A percentile compares a stretch with the other conserved stretches of the same genome.
phyloP scores from a whole-genome alignment of 2,329 filamentous ascomycete species.

The Ascochyta rabiei region DNA sequence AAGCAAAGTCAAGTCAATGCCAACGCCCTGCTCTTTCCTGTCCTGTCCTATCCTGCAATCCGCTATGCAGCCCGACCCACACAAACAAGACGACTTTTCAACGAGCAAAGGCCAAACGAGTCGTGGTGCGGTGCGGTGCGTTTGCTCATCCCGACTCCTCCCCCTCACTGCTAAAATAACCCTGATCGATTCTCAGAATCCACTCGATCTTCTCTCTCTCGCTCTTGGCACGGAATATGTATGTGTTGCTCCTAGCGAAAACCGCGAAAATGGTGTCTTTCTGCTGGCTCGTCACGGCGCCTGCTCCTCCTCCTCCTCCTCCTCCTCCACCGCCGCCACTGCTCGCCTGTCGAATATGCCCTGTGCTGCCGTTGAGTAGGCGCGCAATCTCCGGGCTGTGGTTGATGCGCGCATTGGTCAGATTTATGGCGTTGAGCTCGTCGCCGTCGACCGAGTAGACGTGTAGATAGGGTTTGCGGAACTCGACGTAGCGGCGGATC shows the following conservation, averaged over 20 bases:
- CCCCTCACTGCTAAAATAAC: constrained; percentile 57
- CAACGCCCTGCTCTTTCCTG: too few species aligned
- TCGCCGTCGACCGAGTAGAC: constrained; percentile 88
- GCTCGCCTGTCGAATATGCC: constrained; percentile 7
- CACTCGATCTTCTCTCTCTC: constrained; percentile 95
- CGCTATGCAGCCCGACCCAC: too few species aligned
- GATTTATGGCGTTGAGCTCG: constrained; percentile 85
- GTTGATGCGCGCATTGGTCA: constrained; percentile 89
- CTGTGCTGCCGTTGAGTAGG: constrained; percentile 61
- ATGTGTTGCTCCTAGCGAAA: constrained; percentile 93
- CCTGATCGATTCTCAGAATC: constrained; percentile 94
- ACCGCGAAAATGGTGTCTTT: constrained; percentile 81
- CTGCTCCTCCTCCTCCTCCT: neutral
- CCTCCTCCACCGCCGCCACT: neutral
- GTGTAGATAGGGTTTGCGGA: constrained; percentile 89
- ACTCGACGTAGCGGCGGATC: constrained; percentile 91
- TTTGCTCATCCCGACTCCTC: constrained; percentile 16
- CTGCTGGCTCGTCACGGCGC: constrained; percentile 41
- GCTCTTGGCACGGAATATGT: constrained; percentile 87
- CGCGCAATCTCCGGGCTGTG: constrained; percentile 86
- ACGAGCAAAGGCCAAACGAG: neutral
- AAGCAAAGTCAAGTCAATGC: too few species aligned
- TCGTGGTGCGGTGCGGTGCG: too few species aligned
- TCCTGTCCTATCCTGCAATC: too few species aligned
- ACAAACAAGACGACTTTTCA: too few species aligned